Evolutionary conservation across 345 rosid species (phyloP).

Genomic region (Camelina laxa): DNA sequence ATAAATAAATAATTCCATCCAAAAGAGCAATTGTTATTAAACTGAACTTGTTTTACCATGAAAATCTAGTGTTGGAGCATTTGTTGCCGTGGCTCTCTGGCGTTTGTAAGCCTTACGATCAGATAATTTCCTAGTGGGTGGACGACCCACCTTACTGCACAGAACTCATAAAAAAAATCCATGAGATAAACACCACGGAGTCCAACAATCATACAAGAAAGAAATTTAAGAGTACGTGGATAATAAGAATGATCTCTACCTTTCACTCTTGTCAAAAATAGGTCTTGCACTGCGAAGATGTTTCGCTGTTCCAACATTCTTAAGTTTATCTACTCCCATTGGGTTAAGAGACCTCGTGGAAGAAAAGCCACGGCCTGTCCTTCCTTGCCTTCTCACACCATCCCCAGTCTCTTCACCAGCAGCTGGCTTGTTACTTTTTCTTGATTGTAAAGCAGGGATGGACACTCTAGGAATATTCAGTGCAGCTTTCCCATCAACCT

Average conservation of each 20-base stretch:
- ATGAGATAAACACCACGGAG: slow-evolving; percentile 32
- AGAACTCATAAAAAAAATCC: slow-evolving; percentile 41
- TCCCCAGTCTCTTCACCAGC: slow-evolving; percentile 73
- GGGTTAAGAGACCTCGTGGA: slow-evolving; percentile 72
- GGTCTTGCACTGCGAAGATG: slow-evolving; percentile 80
- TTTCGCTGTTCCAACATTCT: slow-evolving; percentile 78
- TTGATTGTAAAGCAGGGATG: slow-evolving; percentile 56
- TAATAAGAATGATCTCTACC: slow-evolving; percentile 51
- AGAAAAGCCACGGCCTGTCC: slow-evolving; percentile 71
- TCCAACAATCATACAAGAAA: slow-evolving; percentile 21
- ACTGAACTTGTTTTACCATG: slow-evolving; percentile 61
- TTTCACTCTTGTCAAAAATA: slow-evolving; percentile 74
- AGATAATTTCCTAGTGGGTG: slow-evolving; percentile 86
- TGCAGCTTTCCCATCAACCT: slow-evolving; percentile 73
- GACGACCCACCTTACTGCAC: slow-evolving; percentile 90
- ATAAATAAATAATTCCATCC: slow-evolving; percentile 13
- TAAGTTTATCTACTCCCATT: slow-evolving; percentile 62
- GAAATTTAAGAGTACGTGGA: neutral
- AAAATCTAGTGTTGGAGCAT: slow-evolving; percentile 67
- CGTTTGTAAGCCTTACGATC: slow-evolving; percentile 86
- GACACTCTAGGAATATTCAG: slow-evolving; percentile 71
- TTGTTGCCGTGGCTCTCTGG: slow-evolving; percentile 61
- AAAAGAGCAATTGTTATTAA: slow-evolving; percentile 31
- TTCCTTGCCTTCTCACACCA: slow-evolving; percentile 86
- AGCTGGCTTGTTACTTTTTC: slow-evolving; percentile 74